A percentile compares a stretch with the other conserved stretches of the same genome.
These are phyloP conservation scores for Fomitiporia mediterranea DNA, from an alignment of 1,284 basidiomycete genomes.

Conservation along the genomic window DNA sequence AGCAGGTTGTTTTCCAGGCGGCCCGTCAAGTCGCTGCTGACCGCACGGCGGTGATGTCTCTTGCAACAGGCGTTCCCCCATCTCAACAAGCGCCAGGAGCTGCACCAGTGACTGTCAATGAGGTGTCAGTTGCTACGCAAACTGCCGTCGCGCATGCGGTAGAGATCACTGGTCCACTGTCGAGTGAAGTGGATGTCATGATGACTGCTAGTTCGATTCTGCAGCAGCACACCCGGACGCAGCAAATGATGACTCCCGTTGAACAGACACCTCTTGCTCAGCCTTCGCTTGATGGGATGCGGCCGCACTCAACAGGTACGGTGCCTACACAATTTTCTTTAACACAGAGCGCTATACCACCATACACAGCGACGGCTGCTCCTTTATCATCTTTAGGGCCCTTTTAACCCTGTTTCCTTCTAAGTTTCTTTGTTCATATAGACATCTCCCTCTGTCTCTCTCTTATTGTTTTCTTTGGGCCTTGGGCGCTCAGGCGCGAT, in stretches of 20 bases:
- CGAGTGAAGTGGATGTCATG: slow-evolving; percentile 64
- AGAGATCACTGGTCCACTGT: slow-evolving; percentile 54
- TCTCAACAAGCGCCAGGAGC: slow-evolving; percentile 33
- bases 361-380: not conserved
- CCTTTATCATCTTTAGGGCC: slow-evolving; percentile 11
- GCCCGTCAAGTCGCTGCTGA: slow-evolving; percentile 63
- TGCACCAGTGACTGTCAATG: slow-evolving; percentile 66
- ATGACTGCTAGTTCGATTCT: slow-evolving; percentile 61
- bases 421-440: slow-evolving; percentile 1
- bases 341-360: slow-evolving; percentile 6
- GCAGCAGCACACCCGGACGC: slow-evolving; percentile 34
- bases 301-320: slow-evolving; percentile 20
- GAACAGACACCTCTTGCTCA: slow-evolving; percentile 12
- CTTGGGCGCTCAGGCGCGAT: slow-evolving; percentile 1
- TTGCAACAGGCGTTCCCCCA: slow-evolving; percentile 32
- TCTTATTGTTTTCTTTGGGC: slow-evolving; percentile 11
- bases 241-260: slow-evolving; percentile 4
- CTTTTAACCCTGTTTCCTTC: slow-evolving; percentile 8
- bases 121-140: slow-evolving; percentile 73
- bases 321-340: slow-evolving; percentile 11
- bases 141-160: slow-evolving; percentile 66
- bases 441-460: too few relatives aligned
- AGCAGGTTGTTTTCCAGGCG: slow-evolving; percentile 73
- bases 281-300: slow-evolving; percentile 12
- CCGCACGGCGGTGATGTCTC: slow-evolving; percentile 40